A percentile compares a stretch with the other conserved stretches of the same genome.
phyloP scores from a whole-genome alignment of 805 yeast species.

The Clavispora santaluciae region DNA sequence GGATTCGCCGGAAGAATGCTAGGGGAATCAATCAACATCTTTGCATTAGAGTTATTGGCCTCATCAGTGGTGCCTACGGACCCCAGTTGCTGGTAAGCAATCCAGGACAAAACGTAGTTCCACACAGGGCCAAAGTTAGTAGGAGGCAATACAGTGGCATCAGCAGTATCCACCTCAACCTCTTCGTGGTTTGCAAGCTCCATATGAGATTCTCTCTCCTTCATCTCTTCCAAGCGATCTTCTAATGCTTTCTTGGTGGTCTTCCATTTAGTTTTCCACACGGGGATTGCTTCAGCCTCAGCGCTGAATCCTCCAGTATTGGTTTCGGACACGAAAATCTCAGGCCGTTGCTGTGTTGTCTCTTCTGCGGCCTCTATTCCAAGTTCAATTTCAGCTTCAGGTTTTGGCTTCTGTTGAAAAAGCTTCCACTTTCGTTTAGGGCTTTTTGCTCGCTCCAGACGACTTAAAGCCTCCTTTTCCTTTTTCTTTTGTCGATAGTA shows the following conservation, averaged over 20 bases:
- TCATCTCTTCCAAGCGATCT: not conserved
- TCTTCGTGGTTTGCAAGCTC: not conserved
- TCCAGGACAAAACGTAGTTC: constrained; percentile 35
- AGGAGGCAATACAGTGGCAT: constrained; percentile 7
- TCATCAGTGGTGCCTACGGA: not conserved
- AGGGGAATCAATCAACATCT: too few species aligned
- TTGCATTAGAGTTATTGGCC: not conserved
- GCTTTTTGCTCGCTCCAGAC: not conserved
- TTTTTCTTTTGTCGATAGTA: constrained; percentile 23
- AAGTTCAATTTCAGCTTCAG: not conserved
- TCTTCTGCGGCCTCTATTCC: not conserved
- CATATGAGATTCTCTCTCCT: not conserved
- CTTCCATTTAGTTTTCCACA: not conserved
- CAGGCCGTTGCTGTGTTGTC: too few species aligned
- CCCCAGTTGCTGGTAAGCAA: constrained; percentile 18
- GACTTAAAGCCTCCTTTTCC: constrained; percentile 1
- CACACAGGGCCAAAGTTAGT: constrained; percentile 34
- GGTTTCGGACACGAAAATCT: not conserved
- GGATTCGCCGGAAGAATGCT: too few species aligned
- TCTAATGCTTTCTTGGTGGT: not conserved
- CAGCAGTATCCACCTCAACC: not conserved
- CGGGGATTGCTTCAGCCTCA: not conserved
- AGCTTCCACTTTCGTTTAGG: not conserved
- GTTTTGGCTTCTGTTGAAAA: not conserved
- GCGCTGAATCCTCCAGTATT: not conserved